phyloP scores from a whole-genome alignment of 352 stramenopile genomes.

The Phytophthora palmivora region DNA sequence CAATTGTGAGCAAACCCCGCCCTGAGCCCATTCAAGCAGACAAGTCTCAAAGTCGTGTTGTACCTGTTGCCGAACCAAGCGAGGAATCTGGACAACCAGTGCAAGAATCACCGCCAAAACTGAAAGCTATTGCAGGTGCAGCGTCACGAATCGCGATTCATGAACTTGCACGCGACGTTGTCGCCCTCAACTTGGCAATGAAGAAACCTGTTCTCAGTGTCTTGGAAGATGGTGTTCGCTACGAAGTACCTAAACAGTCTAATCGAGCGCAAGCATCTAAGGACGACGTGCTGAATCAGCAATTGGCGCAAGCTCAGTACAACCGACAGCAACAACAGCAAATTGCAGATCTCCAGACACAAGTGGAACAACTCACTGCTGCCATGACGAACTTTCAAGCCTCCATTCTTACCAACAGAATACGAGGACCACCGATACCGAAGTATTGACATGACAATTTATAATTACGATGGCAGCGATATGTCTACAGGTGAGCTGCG shows the following conservation, averaged over 20 bases:
- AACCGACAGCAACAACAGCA: slow-evolving; percentile 33
- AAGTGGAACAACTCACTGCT: slow-evolving; percentile 54
- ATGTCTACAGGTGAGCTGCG: slow-evolving; percentile 27
- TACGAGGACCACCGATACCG: slow-evolving; percentile 22
- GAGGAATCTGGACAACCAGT: slow-evolving; percentile 2
- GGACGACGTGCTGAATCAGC: slow-evolving; percentile 10
- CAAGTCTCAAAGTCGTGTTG: slow-evolving; percentile 12
- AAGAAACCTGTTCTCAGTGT: slow-evolving; percentile 34
- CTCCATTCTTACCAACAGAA: slow-evolving; percentile 29
- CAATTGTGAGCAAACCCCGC: slow-evolving; percentile 19
- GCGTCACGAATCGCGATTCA: slow-evolving; percentile 48
- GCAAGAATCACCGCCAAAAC: slow-evolving; percentile 10
- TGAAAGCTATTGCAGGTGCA: not conserved
- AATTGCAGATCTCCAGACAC: slow-evolving; percentile 47
- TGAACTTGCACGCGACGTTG: slow-evolving; percentile 51
- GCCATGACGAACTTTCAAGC: slow-evolving; percentile 43
- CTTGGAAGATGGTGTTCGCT: slow-evolving; percentile 64
- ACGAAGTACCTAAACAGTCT: slow-evolving; percentile 55
- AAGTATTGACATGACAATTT: slow-evolving; percentile 45
- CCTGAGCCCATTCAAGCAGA: slow-evolving; percentile 1
- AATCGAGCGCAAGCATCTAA: slow-evolving; percentile 31
- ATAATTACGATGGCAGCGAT: slow-evolving; percentile 36
- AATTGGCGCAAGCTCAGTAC: slow-evolving; percentile 20
- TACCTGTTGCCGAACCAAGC: slow-evolving; percentile 16
- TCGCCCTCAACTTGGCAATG: slow-evolving; percentile 32